Percentiles rank a stretch among this genome's conserved stretches.
Conservation (phyloP, 371 early-diverging fungal species). For the Actinomortierella ambigua region DNA sequence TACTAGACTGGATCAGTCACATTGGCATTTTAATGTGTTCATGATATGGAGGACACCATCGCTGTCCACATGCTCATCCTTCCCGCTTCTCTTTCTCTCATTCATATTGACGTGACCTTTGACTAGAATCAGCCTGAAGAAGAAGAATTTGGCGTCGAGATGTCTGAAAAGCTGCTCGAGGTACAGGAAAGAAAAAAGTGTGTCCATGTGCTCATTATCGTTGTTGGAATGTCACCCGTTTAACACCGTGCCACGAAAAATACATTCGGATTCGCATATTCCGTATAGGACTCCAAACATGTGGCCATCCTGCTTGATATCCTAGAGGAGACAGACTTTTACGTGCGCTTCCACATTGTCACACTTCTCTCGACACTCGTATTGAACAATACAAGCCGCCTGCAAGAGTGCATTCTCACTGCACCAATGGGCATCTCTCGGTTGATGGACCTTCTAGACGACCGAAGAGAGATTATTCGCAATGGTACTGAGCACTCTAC, state of each 20-base stretch:
- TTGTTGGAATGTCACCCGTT: too few species aligned
- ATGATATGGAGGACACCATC: not conserved
- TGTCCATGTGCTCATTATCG: too few species aligned
- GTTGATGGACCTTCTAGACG: conserved; percentile 91
- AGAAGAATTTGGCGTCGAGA: conserved; percentile 34
- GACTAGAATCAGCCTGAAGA: conserved; percentile 42
- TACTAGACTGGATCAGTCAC: too few species aligned
- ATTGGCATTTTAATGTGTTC: too few species aligned
- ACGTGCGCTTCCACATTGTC: conserved; percentile 88
- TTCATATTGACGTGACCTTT: not conserved
- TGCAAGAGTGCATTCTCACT: conserved; percentile 88
- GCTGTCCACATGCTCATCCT: not conserved
- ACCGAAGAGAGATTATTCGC: conserved; percentile 91
- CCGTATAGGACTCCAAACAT: conserved; percentile 70
- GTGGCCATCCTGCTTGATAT: conserved; percentile 83
- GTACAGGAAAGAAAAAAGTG: too few species aligned
- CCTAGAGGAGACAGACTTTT: conserved; percentile 90
- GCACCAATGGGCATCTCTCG: conserved; percentile 91
- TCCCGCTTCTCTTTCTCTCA: not conserved
- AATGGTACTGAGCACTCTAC: conserved; percentile 67
- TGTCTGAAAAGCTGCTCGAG: conserved; percentile 28
- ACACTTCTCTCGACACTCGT: conserved; percentile 82
- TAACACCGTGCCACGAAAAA: too few species aligned
- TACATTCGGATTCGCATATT: too few species aligned
- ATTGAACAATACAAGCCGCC: conserved; percentile 62